Evolutionary conservation across 441 rosid species (phyloP).

Genomic region (Erodium chrysanthum): DNA sequence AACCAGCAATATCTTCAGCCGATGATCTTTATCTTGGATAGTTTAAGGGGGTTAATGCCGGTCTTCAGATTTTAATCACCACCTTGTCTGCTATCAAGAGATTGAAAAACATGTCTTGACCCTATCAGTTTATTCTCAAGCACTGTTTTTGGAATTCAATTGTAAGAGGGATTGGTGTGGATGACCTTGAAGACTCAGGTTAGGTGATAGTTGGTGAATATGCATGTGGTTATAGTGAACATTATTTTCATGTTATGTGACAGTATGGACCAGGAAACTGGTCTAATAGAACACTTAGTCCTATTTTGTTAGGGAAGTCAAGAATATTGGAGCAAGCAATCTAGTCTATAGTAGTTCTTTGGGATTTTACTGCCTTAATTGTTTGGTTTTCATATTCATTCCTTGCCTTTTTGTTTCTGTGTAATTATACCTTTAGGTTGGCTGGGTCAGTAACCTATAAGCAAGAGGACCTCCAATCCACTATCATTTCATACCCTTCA

Average conservation of each 20-base stretch:
- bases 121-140: not conserved
- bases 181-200: not conserved
- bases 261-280: not conserved
- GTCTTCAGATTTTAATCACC: not conserved
- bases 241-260: not conserved
- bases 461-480: not conserved
- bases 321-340: not conserved
- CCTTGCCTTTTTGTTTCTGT: not conserved
- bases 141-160: not conserved
- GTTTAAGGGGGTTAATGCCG: not conserved
- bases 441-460: not conserved
- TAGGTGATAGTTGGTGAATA: not conserved
- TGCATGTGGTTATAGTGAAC: not conserved
- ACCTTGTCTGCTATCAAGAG: not conserved
- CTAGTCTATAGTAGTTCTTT: not conserved
- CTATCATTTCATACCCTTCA: not conserved
- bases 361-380: not conserved
- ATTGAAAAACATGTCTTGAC: not conserved
- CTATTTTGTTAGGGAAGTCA: not conserved
- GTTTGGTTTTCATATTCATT: not conserved
- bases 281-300: not conserved
- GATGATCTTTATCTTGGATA: not conserved
- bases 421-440: not conserved
- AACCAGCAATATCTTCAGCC: not conserved
- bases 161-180: not conserved